Conservation (phyloP, 768 basidiomycete species). For the Serendipita sp. region DNA sequence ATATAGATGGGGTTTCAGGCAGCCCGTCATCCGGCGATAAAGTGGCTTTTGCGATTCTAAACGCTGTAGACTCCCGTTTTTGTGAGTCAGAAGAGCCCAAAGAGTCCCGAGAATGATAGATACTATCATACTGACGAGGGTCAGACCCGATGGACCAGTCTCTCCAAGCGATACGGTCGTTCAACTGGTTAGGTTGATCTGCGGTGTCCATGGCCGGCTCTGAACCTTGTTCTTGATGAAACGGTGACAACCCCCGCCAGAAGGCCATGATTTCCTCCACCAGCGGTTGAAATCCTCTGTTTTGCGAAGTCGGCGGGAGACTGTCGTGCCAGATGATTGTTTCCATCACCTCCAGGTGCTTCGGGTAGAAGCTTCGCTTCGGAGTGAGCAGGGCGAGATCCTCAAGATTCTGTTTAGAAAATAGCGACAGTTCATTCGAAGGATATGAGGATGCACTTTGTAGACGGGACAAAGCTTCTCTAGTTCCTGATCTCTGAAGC, state of each 20-base stretch:
- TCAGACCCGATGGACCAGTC: too few relatives aligned
- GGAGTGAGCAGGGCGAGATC: slow-evolving; percentile 23
- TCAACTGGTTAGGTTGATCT: not conserved
- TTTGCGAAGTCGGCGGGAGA: slow-evolving; percentile 18
- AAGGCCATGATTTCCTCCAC: slow-evolving; percentile 16
- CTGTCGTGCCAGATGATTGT: slow-evolving; percentile 19
- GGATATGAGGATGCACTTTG: slow-evolving; percentile 24
- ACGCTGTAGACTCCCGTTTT: too few relatives aligned
- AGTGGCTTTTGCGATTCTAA: not conserved
- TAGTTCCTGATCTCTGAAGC: slow-evolving; percentile 27
- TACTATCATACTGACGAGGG: too few relatives aligned
- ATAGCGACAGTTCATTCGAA: slow-evolving; percentile 21
- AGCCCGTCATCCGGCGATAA: too few relatives aligned
- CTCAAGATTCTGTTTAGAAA: not conserved
- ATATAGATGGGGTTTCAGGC: too few relatives aligned
- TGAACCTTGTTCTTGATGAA: not conserved
- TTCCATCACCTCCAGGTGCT: slow-evolving; percentile 25
- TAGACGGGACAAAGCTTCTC: slow-evolving; percentile 27
- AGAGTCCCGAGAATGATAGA: too few relatives aligned
- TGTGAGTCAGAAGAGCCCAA: too few relatives aligned
- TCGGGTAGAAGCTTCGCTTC: slow-evolving; percentile 23
- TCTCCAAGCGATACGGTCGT: not conserved
- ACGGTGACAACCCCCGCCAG: not conserved
- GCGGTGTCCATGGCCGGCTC: not conserved
- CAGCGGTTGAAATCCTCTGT: slow-evolving; percentile 16